A percentile compares a stretch with the other conserved stretches of the same genome.
Conservation (phyloP, 2,329 filamentous ascomycete species). For the Fusarium sp. region DNA sequence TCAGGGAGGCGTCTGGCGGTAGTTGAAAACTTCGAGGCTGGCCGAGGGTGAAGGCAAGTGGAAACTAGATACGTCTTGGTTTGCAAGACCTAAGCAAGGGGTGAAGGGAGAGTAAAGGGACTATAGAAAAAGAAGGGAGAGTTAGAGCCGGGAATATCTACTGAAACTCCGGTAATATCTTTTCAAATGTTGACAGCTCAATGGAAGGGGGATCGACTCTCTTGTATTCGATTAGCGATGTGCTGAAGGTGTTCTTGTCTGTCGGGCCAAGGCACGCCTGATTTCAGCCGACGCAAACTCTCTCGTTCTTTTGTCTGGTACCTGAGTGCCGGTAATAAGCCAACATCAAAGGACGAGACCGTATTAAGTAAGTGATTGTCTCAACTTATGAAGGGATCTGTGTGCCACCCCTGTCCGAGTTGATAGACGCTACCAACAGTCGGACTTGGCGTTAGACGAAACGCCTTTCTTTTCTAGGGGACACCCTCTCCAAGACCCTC, state of each 20-base stretch:
- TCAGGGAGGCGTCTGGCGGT: slow-evolving; percentile 21
- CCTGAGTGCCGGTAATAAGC: slow-evolving; percentile 44
- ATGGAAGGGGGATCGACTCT: slow-evolving; percentile 41
- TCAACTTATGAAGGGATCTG: slow-evolving; percentile 45
- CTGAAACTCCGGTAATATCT: slow-evolving; percentile 26
- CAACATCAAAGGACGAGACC: slow-evolving; percentile 38
- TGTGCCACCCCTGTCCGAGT: slow-evolving; percentile 46
- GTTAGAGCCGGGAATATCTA: slow-evolving; percentile 26
- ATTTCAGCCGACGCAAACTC: slow-evolving; percentile 41
- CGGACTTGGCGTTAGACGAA: slow-evolving; percentile 37
- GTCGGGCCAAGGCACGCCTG: slow-evolving; percentile 30
- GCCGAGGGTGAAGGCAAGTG: slow-evolving; percentile 19
- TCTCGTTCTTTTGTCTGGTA: slow-evolving; percentile 43
- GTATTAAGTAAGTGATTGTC: slow-evolving; percentile 47
- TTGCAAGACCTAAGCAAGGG: slow-evolving; percentile 18
- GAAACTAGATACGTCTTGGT: slow-evolving; percentile 21
- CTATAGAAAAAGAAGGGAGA: slow-evolving; percentile 40
- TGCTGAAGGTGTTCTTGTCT: slow-evolving; percentile 37
- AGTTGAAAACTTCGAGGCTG: slow-evolving; percentile 16
- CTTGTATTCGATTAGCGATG: slow-evolving; percentile 44
- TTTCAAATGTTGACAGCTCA: slow-evolving; percentile 33
- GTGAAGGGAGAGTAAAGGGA: slow-evolving; percentile 37
- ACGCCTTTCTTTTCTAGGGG: slow-evolving; percentile 15
- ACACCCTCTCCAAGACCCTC: slow-evolving; percentile 27
- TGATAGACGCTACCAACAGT: slow-evolving; percentile 41